Evolutionary conservation across 2,329 filamentous ascomycete genomes (phyloP), one percentile per base, ranked within the genome.

Genomic region (Parastagonospora avenae): DNA sequence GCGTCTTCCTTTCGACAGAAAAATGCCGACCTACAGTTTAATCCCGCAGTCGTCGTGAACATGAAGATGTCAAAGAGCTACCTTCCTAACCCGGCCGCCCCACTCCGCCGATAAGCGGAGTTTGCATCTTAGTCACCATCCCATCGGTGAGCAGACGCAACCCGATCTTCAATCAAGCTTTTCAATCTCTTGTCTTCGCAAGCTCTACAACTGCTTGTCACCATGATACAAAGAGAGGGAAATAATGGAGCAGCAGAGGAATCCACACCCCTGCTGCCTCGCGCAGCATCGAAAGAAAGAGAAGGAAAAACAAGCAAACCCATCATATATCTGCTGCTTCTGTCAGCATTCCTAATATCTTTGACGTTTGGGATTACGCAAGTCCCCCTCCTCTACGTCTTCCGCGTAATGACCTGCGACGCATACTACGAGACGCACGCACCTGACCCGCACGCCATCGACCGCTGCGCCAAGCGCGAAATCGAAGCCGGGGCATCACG

Each of bases 401-500:
- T 90, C 60, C 85, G 85, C 50, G 67, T 88, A 1, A 90, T 90
- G 86, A 85, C 84, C 42, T 91, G 88, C 71, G 85, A 90, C 47
- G 80, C 82, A 44, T 91, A 85, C 67, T 91, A 90, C 71, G 74
- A 79, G 31, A 75, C 76, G 2, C 82, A 89, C 80, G 0, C 82
- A 75, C 42, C 52, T 29, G 46, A 59, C 73, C 8, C 79, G 77
- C 1, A 61, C 69, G 4, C 76, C 9, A 32, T 77, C 4, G 82
- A 86, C 52, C 77, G 82, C 12, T 91, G 88, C 64, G 79, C 77
- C 40, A 78, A 80, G 30, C 82, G 82, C 46, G 82, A 83, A 55
- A 87, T 91, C 52, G 81, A 87, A 40, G 84, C 86, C 1, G 79
- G 80, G 15, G 89, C 86, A 1, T 86, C 88, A 0, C 77, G 77